Conservation (phyloP, 2,329 filamentous ascomycete species). For the Aspergillus persii region DNA sequence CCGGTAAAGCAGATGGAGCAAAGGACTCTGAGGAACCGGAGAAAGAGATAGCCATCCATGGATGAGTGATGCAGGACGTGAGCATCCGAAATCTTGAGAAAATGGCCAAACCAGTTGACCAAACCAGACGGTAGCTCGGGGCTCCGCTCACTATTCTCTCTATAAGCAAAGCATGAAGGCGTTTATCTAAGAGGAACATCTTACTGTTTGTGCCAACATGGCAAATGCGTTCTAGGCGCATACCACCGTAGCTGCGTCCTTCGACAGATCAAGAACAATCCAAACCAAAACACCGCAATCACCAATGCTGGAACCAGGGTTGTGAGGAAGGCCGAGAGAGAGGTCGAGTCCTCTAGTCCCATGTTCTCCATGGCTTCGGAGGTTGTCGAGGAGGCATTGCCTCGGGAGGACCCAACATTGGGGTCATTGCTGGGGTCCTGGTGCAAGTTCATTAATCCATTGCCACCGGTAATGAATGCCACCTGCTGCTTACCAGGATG, state of each 20-base stretch:
- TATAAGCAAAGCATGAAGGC: not conserved
- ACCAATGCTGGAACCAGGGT: constrained; percentile 50
- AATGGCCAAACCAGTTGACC: constrained; percentile 55
- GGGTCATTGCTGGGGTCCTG: constrained; percentile 41
- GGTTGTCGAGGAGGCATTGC: constrained; percentile 36
- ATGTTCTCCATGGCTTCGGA: constrained; percentile 30
- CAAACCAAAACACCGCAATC: constrained; percentile 44
- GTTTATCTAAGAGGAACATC: constrained; percentile 3
- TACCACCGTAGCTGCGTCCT: constrained; percentile 47
- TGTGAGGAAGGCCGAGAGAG: constrained; percentile 48
- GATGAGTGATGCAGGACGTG: constrained; percentile 88
- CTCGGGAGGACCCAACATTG: constrained; percentile 42
- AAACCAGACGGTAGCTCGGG: constrained; percentile 48
- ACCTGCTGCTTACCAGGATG: constrained; percentile 6
- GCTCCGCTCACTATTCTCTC: constrained; percentile 41
- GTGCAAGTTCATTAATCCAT: not conserved
- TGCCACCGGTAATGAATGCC: not conserved
- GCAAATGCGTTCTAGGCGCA: constrained; percentile 43
- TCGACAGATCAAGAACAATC: constrained; percentile 47
- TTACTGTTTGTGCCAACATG: constrained; percentile 42
- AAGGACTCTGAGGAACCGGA: constrained; percentile 79
- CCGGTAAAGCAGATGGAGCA: constrained; percentile 78
- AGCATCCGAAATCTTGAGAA: constrained; percentile 62
- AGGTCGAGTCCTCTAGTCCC: constrained; percentile 45
- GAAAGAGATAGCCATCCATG: constrained; percentile 86